Conservation (phyloP, 306 rosid species). For the Vigna angularis region DNA sequence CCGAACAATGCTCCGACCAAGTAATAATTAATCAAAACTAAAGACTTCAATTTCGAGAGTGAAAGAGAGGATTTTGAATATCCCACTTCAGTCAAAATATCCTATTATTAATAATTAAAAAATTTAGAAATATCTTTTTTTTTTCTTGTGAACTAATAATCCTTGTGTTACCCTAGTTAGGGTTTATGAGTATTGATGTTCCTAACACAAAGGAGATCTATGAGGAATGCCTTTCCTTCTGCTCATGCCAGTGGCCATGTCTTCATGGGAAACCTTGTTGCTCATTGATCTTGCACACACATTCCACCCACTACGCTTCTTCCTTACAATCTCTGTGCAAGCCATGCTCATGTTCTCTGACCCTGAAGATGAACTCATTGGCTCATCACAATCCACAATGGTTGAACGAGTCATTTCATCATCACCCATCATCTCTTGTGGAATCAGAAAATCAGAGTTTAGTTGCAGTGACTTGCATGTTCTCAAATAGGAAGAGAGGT, state of each 20-base stretch:
- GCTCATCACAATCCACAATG: slow-evolving; percentile 16
- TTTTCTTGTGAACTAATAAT: not conserved
- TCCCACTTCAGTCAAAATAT: slow-evolving; percentile 32
- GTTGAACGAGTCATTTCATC: slow-evolving; percentile 22
- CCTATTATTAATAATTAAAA: not conserved
- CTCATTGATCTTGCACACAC: slow-evolving; percentile 24
- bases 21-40: slow-evolving; percentile 14
- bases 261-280: slow-evolving; percentile 28
- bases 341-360: slow-evolving; percentile 28
- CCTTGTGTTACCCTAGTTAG: slow-evolving; percentile 2
- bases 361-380: slow-evolving; percentile 34
- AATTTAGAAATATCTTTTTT: not conserved
- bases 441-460: slow-evolving; percentile 22
- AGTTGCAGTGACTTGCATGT: slow-evolving; percentile 29
- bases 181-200: not conserved
- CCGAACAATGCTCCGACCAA: slow-evolving; percentile 26
- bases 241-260: slow-evolving; percentile 21
- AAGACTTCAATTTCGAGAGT: slow-evolving; percentile 17
- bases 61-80: slow-evolving; percentile 10
- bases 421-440: slow-evolving; percentile 24
- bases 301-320: slow-evolving; percentile 38
- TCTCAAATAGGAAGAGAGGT: slow-evolving; percentile 36
- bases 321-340: slow-evolving; percentile 15
- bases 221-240: slow-evolving; percentile 39
- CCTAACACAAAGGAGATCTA: slow-evolving; percentile 35